Conservation (phyloP, 306 rosid species). For the Trichosanthes truncata region DNA sequence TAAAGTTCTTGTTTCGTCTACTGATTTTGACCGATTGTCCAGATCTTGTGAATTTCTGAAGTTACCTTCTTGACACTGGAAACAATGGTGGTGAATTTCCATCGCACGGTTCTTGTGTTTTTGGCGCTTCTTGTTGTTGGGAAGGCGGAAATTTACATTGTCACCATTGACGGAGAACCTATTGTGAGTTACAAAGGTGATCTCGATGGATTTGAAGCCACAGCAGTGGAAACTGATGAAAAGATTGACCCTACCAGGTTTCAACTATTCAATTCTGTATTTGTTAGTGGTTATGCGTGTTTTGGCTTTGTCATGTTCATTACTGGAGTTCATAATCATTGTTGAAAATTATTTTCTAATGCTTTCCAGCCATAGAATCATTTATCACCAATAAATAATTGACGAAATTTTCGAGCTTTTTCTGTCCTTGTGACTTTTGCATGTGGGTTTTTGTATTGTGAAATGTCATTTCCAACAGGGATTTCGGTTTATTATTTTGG, state of each 20-base stretch:
- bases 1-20: neutral
- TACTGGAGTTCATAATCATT: neutral
- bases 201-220: constrained; percentile 86
- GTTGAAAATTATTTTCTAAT: neutral
- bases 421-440: neutral
- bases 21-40: constrained; percentile 19
- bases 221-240: constrained; percentile 89
- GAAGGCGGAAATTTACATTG: constrained; percentile 70
- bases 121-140: constrained; percentile 28
- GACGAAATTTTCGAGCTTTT: neutral
- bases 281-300: neutral
- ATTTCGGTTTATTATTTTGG: constrained; percentile 4
- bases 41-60: constrained; percentile 45
- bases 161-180: constrained; percentile 86
- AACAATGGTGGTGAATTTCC: constrained; percentile 36
- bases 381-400: neutral
- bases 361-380: constrained; percentile 2
- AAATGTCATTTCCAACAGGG: constrained; percentile 4
- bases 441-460: neutral
- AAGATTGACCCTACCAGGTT: constrained; percentile 82
- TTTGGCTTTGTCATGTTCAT: neutral
- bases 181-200: constrained; percentile 82
- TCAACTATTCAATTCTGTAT: constrained; percentile 7
- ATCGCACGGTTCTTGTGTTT: constrained; percentile 24
- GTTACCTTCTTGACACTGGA: constrained; percentile 21